Evolutionary conservation across 2,329 filamentous ascomycete species (phyloP), one percentile per base, ranked within the genome.

Genomic region (Bipolaris oryzae): DNA sequence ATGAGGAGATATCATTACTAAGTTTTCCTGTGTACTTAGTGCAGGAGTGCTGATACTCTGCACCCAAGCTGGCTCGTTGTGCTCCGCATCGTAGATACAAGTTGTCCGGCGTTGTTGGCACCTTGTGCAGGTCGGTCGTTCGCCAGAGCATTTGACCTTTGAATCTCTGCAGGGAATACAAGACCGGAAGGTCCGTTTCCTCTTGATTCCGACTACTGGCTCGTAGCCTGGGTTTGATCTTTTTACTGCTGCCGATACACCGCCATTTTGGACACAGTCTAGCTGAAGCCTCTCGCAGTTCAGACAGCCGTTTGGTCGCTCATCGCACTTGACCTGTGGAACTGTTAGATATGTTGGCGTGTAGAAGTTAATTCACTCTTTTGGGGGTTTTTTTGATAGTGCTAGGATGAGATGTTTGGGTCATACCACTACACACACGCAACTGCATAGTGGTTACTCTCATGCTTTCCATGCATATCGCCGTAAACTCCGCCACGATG

Each of bases 131-230:
- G 61, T 66, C 20, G 70, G 70, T 18, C 70, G 52, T 55, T 72
- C 69, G n/a, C 70, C 70, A 15, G 69, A 69, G 38, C 70, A 73
- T 43, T 71, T 73, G 50, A 73, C 69, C 46, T 73, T 73, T 10
- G 67, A 69, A 35, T 72, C 68, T 33, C 70, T 64, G 50, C 70
- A 73, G 3, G 67, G 64, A 13, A 72, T 63, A 37, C 70, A 73
- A 6, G 70, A 71, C 21, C 70, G 62, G 39, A 72, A 73, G 1
- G 70, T 73, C 11, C 70, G 65, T 48, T 72, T 73, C 16, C 70
- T 63, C 58, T 73, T 73, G 53, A 72, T 70, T 10, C 69, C 67
- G 11, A 64, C 64, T 18, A 68, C 53, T 0, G 66, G 61, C 31
- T 70, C 67, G 6, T 66, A 52, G 5, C 62, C 42, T 10, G 58